Conservation (phyloP, 306 rosid species). For the Betula pendula region DNA sequence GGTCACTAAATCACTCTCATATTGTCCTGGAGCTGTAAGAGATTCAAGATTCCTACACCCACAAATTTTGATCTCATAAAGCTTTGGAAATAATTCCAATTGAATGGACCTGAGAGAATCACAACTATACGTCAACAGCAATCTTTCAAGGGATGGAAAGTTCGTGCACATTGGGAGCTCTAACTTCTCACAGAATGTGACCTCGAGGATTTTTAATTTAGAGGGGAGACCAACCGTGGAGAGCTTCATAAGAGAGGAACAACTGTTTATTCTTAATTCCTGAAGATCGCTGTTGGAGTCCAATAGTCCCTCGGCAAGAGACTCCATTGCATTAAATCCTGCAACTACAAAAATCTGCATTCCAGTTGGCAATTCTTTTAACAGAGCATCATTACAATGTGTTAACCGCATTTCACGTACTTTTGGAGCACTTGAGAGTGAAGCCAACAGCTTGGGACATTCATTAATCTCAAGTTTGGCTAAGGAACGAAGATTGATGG, state of each 20-base stretch:
- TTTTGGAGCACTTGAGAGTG: too few species aligned
- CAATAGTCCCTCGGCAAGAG: background rate
- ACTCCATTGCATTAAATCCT: background rate
- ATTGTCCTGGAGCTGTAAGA: background rate
- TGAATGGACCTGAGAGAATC: background rate
- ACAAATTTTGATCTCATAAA: background rate
- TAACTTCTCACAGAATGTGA: too few species aligned
- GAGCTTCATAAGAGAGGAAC: background rate
- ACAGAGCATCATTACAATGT: too few species aligned
- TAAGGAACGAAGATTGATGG: too few species aligned
- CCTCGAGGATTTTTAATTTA: too few species aligned
- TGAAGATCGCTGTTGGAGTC: background rate
- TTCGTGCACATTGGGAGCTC: too few species aligned
- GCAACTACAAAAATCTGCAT: too few species aligned
- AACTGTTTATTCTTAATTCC: background rate
- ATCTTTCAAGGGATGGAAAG: background rate
- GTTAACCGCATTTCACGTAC: too few species aligned
- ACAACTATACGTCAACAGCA: background rate
- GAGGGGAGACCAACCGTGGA: background rate
- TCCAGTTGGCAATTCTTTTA: too few species aligned
- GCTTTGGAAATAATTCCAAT: background rate
- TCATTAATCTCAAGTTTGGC: too few species aligned
- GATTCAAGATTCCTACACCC: constrained; percentile 5
- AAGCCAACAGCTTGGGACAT: too few species aligned
- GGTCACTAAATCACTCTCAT: background rate